Evolutionary conservation across 2,329 filamentous ascomycete species (phyloP).

Genomic region (Neurospora sp.): DNA sequence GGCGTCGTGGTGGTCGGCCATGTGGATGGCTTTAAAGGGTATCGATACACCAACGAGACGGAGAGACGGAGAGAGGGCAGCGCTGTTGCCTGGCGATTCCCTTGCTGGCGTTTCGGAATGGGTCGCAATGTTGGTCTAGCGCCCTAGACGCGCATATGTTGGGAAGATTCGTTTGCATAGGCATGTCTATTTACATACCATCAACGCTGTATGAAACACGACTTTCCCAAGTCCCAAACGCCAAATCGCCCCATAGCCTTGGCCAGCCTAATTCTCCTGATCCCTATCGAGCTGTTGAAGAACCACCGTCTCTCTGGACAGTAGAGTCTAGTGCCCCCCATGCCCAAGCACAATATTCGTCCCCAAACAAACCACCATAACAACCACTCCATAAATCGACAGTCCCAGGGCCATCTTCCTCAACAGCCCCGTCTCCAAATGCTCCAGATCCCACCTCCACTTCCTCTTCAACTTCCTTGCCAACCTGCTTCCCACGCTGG

Average conservation of each 20-base stretch:
- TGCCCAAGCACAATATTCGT: slow-evolving; percentile 60
- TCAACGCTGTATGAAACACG: neutral
- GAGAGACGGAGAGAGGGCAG: neutral
- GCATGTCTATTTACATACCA: neutral
- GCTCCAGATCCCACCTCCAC: slow-evolving; percentile 50
- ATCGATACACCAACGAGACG: too few species aligned
- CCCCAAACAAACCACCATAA: slow-evolving; percentile 81
- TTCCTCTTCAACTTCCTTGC: slow-evolving; percentile 37
- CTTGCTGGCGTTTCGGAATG: neutral
- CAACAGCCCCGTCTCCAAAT: slow-evolving; percentile 55
- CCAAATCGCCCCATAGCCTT: neutral
- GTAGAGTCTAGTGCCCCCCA: slow-evolving; percentile 1
- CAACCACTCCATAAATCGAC: slow-evolving; percentile 70
- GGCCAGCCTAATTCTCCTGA: neutral
- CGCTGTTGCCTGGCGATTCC: neutral
- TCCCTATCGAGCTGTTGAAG: neutral
- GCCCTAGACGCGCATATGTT: neutral
- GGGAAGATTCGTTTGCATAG: neutral
- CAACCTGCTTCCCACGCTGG: slow-evolving; percentile 26
- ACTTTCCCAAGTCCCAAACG: neutral
- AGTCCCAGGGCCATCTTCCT: slow-evolving; percentile 65
- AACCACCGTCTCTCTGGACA: neutral
- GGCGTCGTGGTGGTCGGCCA: neutral
- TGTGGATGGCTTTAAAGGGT: neutral
- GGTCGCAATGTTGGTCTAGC: neutral